Conservation (phyloP, 352 stramenopile species). For the Phytophthora podocarpi region DNA sequence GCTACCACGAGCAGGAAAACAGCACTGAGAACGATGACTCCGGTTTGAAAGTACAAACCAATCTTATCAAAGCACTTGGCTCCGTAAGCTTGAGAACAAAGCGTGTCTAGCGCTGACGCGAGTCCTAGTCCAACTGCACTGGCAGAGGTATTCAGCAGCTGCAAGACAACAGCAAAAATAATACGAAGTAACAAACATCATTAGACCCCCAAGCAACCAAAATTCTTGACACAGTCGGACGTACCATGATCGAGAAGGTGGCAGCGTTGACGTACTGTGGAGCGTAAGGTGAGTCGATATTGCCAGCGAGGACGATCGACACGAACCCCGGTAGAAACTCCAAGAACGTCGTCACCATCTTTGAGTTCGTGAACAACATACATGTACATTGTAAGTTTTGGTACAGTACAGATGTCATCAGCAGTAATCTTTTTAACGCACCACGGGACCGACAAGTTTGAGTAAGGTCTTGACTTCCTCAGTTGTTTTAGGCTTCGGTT, state of each 20-base stretch:
- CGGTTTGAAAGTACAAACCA: slow-evolving; percentile 74
- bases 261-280: slow-evolving; percentile 59
- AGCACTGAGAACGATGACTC: slow-evolving; percentile 48
- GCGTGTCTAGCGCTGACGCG: slow-evolving; percentile 69
- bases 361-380: too few species aligned
- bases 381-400: too few species aligned
- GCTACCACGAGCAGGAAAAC: slow-evolving; percentile 46
- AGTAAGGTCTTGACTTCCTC: slow-evolving; percentile 44
- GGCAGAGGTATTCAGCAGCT: slow-evolving; percentile 12
- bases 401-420: too few species aligned
- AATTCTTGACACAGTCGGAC: too few species aligned
- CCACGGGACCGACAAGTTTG: slow-evolving; percentile 45
- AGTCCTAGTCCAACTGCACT: slow-evolving; percentile 62
- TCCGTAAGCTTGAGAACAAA: slow-evolving; percentile 69
- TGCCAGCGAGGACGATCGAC: slow-evolving; percentile 56
- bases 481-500: slow-evolving; percentile 11
- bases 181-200: too few species aligned
- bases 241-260: slow-evolving; percentile 53
- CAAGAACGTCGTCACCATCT: slow-evolving; percentile 41
- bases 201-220: too few species aligned
- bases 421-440: too few species aligned
- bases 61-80: slow-evolving; percentile 59
- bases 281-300: slow-evolving; percentile 52
- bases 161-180: too few species aligned
- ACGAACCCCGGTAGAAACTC: slow-evolving; percentile 47